A percentile compares a stretch with the other conserved stretches of the same genome.
These are phyloP conservation scores for Magnolia kwangsiensis DNA, from an alignment of 164 flowering plant genomes.

Conservation along the genomic window DNA sequence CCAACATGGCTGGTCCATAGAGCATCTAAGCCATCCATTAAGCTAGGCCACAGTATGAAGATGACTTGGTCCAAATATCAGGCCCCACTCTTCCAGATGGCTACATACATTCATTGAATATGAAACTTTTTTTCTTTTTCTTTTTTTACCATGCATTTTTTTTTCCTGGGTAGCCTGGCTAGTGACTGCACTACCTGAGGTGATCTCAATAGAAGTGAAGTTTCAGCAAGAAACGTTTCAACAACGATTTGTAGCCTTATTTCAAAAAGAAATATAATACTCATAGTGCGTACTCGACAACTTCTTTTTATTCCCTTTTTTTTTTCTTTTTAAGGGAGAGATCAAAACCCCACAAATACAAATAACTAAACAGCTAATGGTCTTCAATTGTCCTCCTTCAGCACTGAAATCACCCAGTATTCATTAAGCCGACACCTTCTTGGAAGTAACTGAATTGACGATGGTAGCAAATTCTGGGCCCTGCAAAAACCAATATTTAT, in stretches of 20 bases:
- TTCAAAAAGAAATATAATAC: not conserved
- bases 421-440: slow-evolving; percentile 82
- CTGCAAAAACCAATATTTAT: slow-evolving; percentile 33
- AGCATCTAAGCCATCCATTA: no score
- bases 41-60: no score
- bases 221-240: not conserved
- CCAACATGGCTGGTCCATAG: no score
- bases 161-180: no score
- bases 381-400: slow-evolving; percentile 11
- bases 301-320: no score
- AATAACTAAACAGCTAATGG: not conserved
- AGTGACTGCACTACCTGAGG: no score
- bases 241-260: not conserved
- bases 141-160: no score
- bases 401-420: not conserved
- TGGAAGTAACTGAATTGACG: slow-evolving; percentile 82
- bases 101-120: no score
- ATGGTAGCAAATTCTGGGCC: slow-evolving; percentile 93
- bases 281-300: not conserved
- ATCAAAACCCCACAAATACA: slow-evolving; percentile 4
- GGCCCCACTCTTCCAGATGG: no score
- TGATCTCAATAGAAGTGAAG: no score
- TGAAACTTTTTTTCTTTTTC: no score
- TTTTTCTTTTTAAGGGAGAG: not conserved
- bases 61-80: no score